Base-by-base conservation (phyloP, 176 grass and related monocot genomes). In the Oryza brachyantha region DNA sequence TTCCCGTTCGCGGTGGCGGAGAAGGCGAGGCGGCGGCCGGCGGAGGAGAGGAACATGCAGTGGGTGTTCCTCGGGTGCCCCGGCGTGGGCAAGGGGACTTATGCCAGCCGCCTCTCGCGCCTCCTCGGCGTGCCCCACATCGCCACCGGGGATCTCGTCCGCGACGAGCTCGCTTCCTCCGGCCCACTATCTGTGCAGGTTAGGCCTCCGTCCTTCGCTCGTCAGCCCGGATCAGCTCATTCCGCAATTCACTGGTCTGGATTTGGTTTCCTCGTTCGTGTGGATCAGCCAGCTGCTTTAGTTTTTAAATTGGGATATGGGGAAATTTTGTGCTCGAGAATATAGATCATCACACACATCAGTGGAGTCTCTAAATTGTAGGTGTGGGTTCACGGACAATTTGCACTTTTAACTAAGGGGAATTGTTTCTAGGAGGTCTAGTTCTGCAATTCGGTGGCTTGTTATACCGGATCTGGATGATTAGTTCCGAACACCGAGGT, bases 1-100 rank as follows among this genome's bases (percentile, higher is more conserved):
- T 70, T 80, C 41, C 40, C 70, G 4, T 80, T 81, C 29, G 68
- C 8, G 35, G 58, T 57, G 35, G 19, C 24, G 48, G 81, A 83
- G 46, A 82, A 48, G 39, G 34, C 76, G 22, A 64, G 29, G 61
- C 13, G 81, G 31, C 40, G 21, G 68, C 25, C 63, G 81, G 22
- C 52, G 46, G 84, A 76, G 43, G 87, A 90, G 61, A 80, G 93
- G 84, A 87, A 90, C 81, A 92, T 99, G 73, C 96, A 91, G 83
- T 99, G 96, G 96, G 96, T 99, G 19, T 99, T 99, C 85, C 80
- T 99, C 0, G 96, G 96, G 7, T 99, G 88, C 79, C 96, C 96
- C 1, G 90, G 96, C 34, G 96, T 95, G 5, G 92, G 96, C 3
- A 99, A 99, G 83, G 96, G 96, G 13, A 93, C 92, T 66, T 99